phyloP scores from a whole-genome alignment of 352 stramenopile species.

The Saprolegnia diclina region DNA sequence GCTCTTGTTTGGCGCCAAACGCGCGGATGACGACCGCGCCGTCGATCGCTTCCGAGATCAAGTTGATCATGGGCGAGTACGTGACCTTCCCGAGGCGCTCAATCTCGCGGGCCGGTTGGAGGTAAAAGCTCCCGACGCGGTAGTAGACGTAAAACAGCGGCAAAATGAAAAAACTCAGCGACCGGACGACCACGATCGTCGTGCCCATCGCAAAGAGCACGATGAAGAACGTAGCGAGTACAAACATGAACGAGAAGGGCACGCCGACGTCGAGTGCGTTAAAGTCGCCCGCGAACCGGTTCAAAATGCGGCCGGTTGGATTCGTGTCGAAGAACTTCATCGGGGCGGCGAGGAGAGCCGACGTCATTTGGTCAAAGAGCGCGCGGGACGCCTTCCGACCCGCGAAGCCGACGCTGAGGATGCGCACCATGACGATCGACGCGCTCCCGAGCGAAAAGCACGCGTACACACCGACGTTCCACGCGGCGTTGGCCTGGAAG shows the following conservation, averaged over 20 bases:
- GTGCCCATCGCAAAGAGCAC: constrained; percentile 71
- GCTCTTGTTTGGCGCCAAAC: constrained; percentile 1
- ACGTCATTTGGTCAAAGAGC: constrained; percentile 84
- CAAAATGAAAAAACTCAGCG: constrained; percentile 68
- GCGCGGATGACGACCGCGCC: constrained; percentile 1
- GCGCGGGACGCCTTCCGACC: constrained; percentile 38
- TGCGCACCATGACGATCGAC: constrained; percentile 37
- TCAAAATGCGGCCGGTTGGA: constrained; percentile 28
- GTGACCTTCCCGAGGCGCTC: constrained; percentile 79
- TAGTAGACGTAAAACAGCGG: constrained; percentile 78
- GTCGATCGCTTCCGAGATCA: constrained; percentile 59
- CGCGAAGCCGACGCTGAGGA: constrained; percentile 34
- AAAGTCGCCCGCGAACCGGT: constrained; percentile 25
- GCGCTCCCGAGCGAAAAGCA: constrained; percentile 30
- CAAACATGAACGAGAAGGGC: constrained; percentile 29
- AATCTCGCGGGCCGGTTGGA: constrained; percentile 47
- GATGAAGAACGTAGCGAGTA: constrained; percentile 39
- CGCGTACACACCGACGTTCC: constrained; percentile 35
- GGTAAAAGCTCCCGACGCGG: constrained; percentile 52
- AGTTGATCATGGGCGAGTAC: constrained; percentile 65
- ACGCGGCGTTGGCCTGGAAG: not conserved
- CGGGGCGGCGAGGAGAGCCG: constrained; percentile 71
- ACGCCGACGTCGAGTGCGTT: constrained; percentile 76
- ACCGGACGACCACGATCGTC: constrained; percentile 73
- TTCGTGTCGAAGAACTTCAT: constrained; percentile 88